phyloP scores from a whole-genome alignment of 768 basidiomycete species.

The Termitomyces heimii region DNA sequence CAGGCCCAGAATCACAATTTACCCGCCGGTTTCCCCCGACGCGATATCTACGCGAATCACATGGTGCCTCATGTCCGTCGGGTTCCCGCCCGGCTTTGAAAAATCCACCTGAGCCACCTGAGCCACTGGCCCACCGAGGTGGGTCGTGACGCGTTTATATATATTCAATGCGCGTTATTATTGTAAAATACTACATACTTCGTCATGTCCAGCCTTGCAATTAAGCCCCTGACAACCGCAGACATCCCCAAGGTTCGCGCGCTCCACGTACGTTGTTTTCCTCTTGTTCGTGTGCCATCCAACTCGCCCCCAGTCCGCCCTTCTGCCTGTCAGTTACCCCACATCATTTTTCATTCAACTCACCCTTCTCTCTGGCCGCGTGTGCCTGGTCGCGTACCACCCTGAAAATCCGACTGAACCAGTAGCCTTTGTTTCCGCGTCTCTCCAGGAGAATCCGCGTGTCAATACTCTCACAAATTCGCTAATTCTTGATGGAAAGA shows the following conservation, averaged over 20 bases:
- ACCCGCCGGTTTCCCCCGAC: constrained; percentile 24
- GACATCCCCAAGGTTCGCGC: constrained; percentile 29
- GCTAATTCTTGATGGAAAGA: background rate
- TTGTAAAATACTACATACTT: background rate
- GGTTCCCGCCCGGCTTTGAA: constrained; percentile 3
- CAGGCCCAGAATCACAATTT: background rate
- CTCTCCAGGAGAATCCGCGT: constrained; percentile 21
- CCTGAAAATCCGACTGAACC: constrained; percentile 21
- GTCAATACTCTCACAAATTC: constrained; percentile 7
- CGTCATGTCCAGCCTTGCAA: constrained; percentile 14
- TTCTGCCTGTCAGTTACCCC: constrained; percentile 36
- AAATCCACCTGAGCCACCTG: background rate
- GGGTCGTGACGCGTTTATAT: background rate
- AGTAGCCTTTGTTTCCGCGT: constrained; percentile 41
- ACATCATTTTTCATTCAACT: constrained; percentile 41
- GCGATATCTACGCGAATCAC: constrained; percentile 3
- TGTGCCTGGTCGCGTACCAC: constrained; percentile 36
- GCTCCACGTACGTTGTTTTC: constrained; percentile 33
- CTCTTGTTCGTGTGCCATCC: background rate
- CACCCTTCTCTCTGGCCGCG: constrained; percentile 31
- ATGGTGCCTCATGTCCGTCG: constrained; percentile 13
- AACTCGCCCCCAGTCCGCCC: constrained; percentile 19
- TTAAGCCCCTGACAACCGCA: constrained; percentile 27
- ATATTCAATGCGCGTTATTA: background rate
- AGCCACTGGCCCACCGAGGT: constrained; percentile 2